Percentiles rank a stretch among this genome's conserved stretches.
Evolutionary conservation across 2,329 filamentous ascomycete species (phyloP).

Genomic region (Penicillium sp.): DNA sequence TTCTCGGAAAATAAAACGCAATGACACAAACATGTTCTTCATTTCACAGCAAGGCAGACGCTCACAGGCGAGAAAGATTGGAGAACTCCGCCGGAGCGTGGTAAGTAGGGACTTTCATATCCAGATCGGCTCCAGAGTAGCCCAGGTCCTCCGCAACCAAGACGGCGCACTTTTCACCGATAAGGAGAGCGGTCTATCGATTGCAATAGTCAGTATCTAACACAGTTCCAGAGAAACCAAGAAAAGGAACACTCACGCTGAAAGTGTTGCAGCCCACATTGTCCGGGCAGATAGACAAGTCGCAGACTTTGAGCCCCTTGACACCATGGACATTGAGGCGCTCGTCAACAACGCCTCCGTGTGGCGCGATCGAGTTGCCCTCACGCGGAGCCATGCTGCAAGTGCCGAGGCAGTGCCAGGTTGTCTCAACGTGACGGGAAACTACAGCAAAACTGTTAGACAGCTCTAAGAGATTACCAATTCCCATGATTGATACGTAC

Average conservation of each 20-base stretch:
- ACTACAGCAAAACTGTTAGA: conserved; percentile 29
- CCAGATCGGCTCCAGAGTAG: conserved; percentile 61
- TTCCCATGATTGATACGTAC: conserved; percentile 15
- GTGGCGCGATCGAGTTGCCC: conserved; percentile 71
- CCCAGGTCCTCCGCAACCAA: conserved; percentile 65
- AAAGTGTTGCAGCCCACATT: conserved; percentile 64
- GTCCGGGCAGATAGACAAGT: conserved; percentile 67
- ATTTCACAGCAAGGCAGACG: not conserved
- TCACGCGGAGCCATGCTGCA: conserved; percentile 69
- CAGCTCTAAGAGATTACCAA: not conserved
- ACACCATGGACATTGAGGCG: conserved; percentile 70
- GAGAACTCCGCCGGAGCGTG: conserved; percentile 42
- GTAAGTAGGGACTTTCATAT: conserved; percentile 66
- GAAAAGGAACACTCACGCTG: conserved; percentile 27
- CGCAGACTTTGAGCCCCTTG: conserved; percentile 67
- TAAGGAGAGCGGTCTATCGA: conserved; percentile 58
- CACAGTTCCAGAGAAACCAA: not conserved
- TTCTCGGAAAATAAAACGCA: not conserved
- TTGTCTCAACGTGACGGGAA: conserved; percentile 65
- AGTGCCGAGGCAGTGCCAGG: conserved; percentile 60
- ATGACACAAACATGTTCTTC: not conserved
- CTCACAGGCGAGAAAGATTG: conserved; percentile 26
- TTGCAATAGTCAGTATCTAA: not conserved
- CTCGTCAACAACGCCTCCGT: conserved; percentile 64
- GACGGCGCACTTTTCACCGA: conserved; percentile 65